These are phyloP conservation scores for Sophora flavescens DNA, from an alignment of 306 rosid genomes.

Conservation along the genomic window DNA sequence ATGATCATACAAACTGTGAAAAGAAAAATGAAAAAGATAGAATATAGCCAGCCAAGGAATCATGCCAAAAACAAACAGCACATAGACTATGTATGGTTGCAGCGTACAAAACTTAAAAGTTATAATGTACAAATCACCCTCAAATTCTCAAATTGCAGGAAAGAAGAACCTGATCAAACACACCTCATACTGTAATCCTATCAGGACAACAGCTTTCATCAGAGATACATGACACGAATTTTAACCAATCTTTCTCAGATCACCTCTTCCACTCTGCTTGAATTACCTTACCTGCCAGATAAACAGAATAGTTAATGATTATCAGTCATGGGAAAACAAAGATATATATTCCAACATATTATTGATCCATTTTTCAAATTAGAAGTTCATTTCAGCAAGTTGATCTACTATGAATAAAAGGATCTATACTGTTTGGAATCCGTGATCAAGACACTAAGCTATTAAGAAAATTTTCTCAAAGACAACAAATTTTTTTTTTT, in stretches of 20 bases:
- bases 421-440: neutral
- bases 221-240: slow-evolving; percentile 40
- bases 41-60: slow-evolving; percentile 43
- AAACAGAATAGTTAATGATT: slow-evolving; percentile 16
- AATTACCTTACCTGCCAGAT: slow-evolving; percentile 66
- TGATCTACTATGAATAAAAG: slow-evolving; percentile 2
- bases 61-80: slow-evolving; percentile 51
- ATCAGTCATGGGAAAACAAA: slow-evolving; percentile 36
- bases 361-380: neutral
- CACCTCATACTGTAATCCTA: slow-evolving; percentile 44
- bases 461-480: slow-evolving; percentile 4
- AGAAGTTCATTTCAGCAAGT: slow-evolving; percentile 6
- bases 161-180: slow-evolving; percentile 49
- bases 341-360: neutral
- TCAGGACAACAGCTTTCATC: slow-evolving; percentile 49
- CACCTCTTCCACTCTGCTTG: slow-evolving; percentile 94
- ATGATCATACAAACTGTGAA: slow-evolving; percentile 29
- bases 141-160: slow-evolving; percentile 60
- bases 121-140: slow-evolving; percentile 69
- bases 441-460: neutral
- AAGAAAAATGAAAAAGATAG: slow-evolving; percentile 6
- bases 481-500: no score
- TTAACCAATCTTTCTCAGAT: slow-evolving; percentile 30
- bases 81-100: slow-evolving; percentile 24
- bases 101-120: slow-evolving; percentile 48